Evolutionary conservation across 148 eudicot species (phyloP).

Genomic region (Simmondsia chinensis): DNA sequence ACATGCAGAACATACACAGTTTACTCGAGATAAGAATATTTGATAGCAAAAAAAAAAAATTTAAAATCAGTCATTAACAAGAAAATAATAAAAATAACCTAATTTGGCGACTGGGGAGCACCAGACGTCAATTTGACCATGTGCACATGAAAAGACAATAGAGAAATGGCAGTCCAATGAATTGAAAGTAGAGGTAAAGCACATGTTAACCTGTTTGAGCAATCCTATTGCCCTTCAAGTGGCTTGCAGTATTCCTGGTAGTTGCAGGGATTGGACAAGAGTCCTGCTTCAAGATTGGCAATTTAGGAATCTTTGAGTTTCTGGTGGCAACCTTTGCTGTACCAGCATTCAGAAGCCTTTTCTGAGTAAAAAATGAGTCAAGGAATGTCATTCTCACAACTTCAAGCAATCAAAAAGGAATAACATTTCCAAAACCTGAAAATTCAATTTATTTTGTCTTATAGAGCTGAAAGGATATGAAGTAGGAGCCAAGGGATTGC

Average conservation of each 20-base stretch:
- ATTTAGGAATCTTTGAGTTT: slow-evolving; percentile 59
- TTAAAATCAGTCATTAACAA: not conserved
- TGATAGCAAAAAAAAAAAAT: not conserved
- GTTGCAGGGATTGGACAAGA: slow-evolving; percentile 18
- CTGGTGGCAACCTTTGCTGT: slow-evolving; percentile 24
- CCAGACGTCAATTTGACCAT: too few species aligned
- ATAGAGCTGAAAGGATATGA: slow-evolving; percentile 60
- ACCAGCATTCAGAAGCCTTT: slow-evolving; percentile 52
- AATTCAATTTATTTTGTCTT: too few species aligned
- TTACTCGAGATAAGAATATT: too few species aligned
- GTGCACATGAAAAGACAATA: too few species aligned
- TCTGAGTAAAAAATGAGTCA: slow-evolving; percentile 48
- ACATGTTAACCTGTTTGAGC: slow-evolving; percentile 38
- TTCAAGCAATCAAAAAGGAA: not conserved
- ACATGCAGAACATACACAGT: too few species aligned
- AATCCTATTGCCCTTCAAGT: slow-evolving; percentile 27
- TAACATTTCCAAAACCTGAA: not conserved
- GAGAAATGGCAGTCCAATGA: not conserved
- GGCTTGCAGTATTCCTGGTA: slow-evolving; percentile 20
- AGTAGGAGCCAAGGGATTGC: slow-evolving; percentile 29
- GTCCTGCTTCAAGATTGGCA: slow-evolving; percentile 34
- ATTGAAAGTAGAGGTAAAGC: not conserved
- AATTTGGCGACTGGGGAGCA: too few species aligned
- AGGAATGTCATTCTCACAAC: slow-evolving; percentile 19
- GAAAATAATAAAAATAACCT: too few species aligned